These are phyloP conservation scores for Phaffia rhodozyma DNA, from an alignment of 1,284 basidiomycete genomes.

Conservation along the genomic window DNA sequence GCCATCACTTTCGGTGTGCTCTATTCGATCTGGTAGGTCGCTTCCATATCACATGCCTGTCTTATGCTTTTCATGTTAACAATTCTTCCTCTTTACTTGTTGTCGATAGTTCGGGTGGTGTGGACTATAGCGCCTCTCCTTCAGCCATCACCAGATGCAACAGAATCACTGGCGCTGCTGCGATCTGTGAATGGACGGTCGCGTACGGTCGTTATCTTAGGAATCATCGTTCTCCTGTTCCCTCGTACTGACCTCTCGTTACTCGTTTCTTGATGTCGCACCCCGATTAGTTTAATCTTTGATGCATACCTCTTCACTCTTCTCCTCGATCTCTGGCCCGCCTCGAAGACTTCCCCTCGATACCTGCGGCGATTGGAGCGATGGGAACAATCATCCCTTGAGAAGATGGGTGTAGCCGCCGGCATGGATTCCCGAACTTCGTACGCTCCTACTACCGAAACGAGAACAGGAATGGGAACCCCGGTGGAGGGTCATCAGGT, in stretches of 20 bases:
- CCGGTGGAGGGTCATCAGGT: too few relatives aligned
- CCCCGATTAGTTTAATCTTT: constrained; percentile 35
- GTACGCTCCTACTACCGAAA: too few relatives aligned
- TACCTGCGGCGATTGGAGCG: constrained; percentile 33
- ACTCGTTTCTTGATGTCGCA: too few relatives aligned
- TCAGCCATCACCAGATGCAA: constrained; percentile 30
- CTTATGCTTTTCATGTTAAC: too few relatives aligned
- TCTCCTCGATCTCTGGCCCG: constrained; percentile 32
- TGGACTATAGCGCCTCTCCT: constrained; percentile 18
- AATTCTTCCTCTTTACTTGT: too few relatives aligned
- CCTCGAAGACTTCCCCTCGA: constrained; percentile 34
- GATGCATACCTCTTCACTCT: constrained; percentile 30
- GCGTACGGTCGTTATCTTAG: background rate
- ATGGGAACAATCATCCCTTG: constrained; percentile 28
- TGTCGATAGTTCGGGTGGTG: constrained; percentile 15
- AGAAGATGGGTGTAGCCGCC: background rate
- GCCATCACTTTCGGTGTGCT: constrained; percentile 39
- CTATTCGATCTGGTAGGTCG: constrained; percentile 28
- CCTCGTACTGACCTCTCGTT: background rate
- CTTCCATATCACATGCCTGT: too few relatives aligned
- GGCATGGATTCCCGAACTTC: too few relatives aligned
- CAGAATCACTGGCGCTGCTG: constrained; percentile 35
- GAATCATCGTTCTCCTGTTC: background rate
- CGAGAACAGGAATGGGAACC: too few relatives aligned
- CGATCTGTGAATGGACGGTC: constrained; percentile 35